phyloP scores from a whole-genome alignment of 1,284 basidiomycete species.

The Papiliotrema terrestris region DNA sequence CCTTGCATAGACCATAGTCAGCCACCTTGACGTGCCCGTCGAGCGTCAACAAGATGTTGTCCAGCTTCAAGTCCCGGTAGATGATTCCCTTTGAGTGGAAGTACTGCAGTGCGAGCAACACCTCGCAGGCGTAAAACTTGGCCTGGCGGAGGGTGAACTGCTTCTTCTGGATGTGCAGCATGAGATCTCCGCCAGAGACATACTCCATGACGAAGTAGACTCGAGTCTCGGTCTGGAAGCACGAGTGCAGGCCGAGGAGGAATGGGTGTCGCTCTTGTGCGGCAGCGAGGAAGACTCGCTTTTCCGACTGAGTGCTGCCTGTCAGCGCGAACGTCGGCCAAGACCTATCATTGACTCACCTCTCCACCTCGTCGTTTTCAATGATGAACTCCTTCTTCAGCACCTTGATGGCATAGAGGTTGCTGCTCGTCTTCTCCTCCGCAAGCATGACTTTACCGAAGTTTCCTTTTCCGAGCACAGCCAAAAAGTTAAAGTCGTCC shows the following conservation, averaged over 20 bases:
- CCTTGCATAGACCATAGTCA: conserved; percentile 98
- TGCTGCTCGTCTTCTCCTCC: conserved; percentile 89
- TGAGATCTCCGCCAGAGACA: conserved; percentile 72
- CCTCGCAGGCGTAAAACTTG: conserved; percentile 99
- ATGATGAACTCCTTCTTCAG: conserved; percentile 99
- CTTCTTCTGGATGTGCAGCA: conserved; percentile 77
- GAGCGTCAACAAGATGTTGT: conserved; percentile 94
- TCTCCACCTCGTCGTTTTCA: conserved; percentile 99
- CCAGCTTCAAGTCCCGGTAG: conserved; percentile 89
- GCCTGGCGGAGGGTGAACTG: conserved; percentile 78
- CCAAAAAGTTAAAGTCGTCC: conserved; percentile 99
- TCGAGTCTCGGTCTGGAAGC: conserved; percentile 99
- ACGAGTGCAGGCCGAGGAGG: conserved; percentile 92
- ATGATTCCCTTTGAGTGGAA: conserved; percentile 98
- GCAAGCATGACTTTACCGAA: conserved; percentile 99
- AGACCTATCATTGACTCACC: too few species aligned
- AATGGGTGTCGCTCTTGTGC: conserved; percentile 97
- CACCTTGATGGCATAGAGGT: conserved; percentile 98
- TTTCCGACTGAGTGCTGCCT: conserved; percentile 92
- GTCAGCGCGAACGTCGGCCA: conserved; percentile 5
- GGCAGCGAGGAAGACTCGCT: conserved; percentile 94
- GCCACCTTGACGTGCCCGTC: conserved; percentile 99
- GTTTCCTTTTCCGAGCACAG: conserved; percentile 98
- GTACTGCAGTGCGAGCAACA: conserved; percentile 92
- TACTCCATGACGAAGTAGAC: conserved; percentile 83